phyloP scores from a whole-genome alignment of 2,329 filamentous ascomycete genomes.

The Venturia carpophila region DNA sequence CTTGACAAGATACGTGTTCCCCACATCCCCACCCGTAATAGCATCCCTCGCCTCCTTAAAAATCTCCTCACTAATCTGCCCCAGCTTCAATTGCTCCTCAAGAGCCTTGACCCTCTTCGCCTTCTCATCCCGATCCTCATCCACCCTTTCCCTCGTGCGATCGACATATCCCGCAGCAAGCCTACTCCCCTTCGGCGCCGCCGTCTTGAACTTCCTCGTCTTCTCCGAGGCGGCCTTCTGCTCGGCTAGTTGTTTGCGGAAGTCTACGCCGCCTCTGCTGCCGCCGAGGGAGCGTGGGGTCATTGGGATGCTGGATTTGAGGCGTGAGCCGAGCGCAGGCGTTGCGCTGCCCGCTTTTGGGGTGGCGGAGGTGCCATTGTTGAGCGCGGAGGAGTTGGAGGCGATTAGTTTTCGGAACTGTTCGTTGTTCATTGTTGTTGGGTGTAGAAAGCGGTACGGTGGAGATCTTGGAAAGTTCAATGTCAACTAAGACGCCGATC shows the following conservation, averaged over 20 bases:
- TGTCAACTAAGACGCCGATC: too few relatives aligned
- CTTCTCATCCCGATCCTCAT: constrained; percentile 47
- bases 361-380: constrained; percentile 32
- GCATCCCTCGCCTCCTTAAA: constrained; percentile 69
- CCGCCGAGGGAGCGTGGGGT: constrained; percentile 70
- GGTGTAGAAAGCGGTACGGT: too few relatives aligned
- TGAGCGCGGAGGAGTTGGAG: constrained; percentile 60
- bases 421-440: constrained; percentile 74
- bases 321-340: constrained; percentile 63
- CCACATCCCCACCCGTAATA: constrained; percentile 73
- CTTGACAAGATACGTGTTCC: constrained; percentile 80
- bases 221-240: constrained; percentile 57
- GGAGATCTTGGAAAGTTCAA: too few relatives aligned
- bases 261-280: constrained; percentile 51
- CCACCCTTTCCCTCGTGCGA: constrained; percentile 57
- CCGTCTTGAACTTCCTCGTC: constrained; percentile 66
- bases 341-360: constrained; percentile 44
- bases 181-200: constrained; percentile 74
- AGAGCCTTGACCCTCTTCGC: constrained; percentile 65
- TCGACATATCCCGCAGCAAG: constrained; percentile 77
- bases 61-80: constrained; percentile 70
- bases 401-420: constrained; percentile 76
- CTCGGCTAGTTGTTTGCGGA: constrained; percentile 77
- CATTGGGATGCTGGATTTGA: constrained; percentile 81
- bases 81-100: constrained; percentile 73